These are phyloP conservation scores for Rhizopogon vinicolor DNA, from an alignment of 768 basidiomycete genomes.

Conservation along the genomic window DNA sequence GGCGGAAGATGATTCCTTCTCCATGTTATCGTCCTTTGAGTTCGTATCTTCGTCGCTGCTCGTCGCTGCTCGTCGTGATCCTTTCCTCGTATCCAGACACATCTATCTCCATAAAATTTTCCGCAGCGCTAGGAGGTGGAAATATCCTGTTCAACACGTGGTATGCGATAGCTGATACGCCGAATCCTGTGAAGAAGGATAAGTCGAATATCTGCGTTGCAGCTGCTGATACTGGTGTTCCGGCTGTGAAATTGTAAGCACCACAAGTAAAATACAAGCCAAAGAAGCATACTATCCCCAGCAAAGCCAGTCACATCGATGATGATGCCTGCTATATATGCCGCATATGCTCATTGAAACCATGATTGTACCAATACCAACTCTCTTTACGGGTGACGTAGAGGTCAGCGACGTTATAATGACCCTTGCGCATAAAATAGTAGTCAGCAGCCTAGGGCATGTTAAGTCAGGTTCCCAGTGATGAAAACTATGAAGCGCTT, in stretches of 20 bases:
- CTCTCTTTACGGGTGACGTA: constrained; percentile 51
- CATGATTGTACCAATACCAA: constrained; percentile 68
- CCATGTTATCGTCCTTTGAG: not conserved
- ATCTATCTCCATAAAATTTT: constrained; percentile 51
- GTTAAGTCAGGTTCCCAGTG: too few relatives aligned
- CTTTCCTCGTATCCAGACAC: constrained; percentile 23
- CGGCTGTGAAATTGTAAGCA: constrained; percentile 29
- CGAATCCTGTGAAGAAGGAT: constrained; percentile 77
- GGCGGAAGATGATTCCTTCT: not conserved
- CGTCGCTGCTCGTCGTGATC: too few relatives aligned
- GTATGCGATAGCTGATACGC: constrained; percentile 58
- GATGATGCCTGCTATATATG: constrained; percentile 64
- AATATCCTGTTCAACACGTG: constrained; percentile 46
- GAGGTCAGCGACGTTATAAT: constrained; percentile 60
- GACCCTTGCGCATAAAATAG: constrained; percentile 61
- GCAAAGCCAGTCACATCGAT: constrained; percentile 79
- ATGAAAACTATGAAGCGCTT: too few relatives aligned
- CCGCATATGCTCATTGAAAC: constrained; percentile 63
- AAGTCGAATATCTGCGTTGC: constrained; percentile 68
- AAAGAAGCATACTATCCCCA: constrained; percentile 46
- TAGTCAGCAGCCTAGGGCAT: constrained; percentile 59
- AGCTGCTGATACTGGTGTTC: constrained; percentile 52
- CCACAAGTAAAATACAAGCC: not conserved
- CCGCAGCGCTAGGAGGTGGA: constrained; percentile 45
- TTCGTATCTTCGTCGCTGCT: not conserved